Base-by-base conservation (phyloP, 1,284 basidiomycete genomes). In the Spongiforma sp. region DNA sequence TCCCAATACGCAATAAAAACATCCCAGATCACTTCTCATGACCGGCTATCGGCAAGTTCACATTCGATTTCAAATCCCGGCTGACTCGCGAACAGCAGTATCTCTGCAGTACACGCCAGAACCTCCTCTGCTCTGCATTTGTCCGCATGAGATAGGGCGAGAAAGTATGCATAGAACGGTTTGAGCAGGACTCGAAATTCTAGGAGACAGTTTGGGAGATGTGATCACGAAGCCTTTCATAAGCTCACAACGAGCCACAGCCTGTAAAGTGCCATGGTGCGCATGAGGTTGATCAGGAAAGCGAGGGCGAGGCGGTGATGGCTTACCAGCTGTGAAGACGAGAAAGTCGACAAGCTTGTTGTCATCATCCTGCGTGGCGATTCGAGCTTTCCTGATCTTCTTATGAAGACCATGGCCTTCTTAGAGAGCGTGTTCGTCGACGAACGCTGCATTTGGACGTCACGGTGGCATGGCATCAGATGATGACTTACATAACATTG, bases 41-140 rank as follows among this genome's bases (percentile, higher is more conserved):
- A n/a, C n/a, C n/a, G n/a, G n/a, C n/a, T 9, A 61, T 67, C 0
- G 82, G 84, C 15, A 86, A 62, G 4, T 72, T 71, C 37, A 70
- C 62, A 60, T 30, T 59, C 24, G 64, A 12, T 24, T 68, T 73
- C 87, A 86, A 89, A 7, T 73, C 77, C 6, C 34, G 76, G 61
- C 76, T 77, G 50, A 82, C 79, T 6, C 69, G 63, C 1, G 69
- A 33, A 37, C 81, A 66, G 86, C 86, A 89, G 1, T 69, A 62
- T 78, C 79, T 84, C 86, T 0, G 82, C 75, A 62, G 78, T 78
- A 62, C 88, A 75, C 1, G 80, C 76, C 12, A 86, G 60, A 2
- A 82, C 72, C 32, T 82, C 78, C 73, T 91, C 89, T 39, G 78
- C 72, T 7, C 84, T 86, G 50, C 84, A 62, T 71, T 90, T 91